phyloP scores from a whole-genome alignment of 1,284 basidiomycete genomes.

The Exobasidium rhododendri region DNA sequence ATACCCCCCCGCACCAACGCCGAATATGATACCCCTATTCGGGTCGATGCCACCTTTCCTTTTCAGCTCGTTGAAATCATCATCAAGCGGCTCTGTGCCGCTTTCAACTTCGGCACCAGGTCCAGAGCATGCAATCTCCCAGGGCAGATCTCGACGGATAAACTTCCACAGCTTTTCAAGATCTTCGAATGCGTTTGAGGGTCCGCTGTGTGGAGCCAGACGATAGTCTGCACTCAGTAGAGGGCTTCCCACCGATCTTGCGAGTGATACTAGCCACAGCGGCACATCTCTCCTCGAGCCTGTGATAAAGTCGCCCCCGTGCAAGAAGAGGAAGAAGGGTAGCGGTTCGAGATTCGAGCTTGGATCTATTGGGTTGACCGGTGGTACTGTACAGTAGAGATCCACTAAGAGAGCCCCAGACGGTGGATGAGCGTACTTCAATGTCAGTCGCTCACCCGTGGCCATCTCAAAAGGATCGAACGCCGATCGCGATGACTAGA shows the following conservation, averaged over 20 bases:
- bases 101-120: constrained; percentile 8
- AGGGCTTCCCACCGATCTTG: constrained; percentile 4
- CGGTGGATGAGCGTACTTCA: constrained; percentile 1
- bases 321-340: constrained; percentile 13
- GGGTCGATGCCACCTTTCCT: constrained; percentile 12
- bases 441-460: constrained; percentile 9
- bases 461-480: constrained; percentile 16
- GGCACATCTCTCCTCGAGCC: constrained; percentile 10
- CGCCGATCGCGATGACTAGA: too few relatives aligned
- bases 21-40: constrained; percentile 3
- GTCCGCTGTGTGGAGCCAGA: constrained; percentile 11
- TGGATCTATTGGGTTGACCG: constrained; percentile 8
- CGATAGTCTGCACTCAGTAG: constrained; percentile 15
- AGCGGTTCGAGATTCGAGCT: constrained; percentile 1
- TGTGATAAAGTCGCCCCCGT: constrained; percentile 9
- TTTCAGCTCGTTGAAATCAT: constrained; percentile 14
- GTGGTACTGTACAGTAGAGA: constrained; percentile 3
- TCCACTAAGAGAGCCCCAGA: constrained; percentile 4
- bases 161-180: constrained; percentile 3
- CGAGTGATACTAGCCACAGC: constrained; percentile 3
- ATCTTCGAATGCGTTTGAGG: constrained; percentile 11
- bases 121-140: constrained; percentile 8
- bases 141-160: constrained; percentile 4
- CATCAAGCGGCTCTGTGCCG: constrained; percentile 7
- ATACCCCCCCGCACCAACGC: constrained; percentile 8